Conservation (phyloP, 2,329 filamentous ascomycete genomes). For the Pyrenophora graminea region DNA sequence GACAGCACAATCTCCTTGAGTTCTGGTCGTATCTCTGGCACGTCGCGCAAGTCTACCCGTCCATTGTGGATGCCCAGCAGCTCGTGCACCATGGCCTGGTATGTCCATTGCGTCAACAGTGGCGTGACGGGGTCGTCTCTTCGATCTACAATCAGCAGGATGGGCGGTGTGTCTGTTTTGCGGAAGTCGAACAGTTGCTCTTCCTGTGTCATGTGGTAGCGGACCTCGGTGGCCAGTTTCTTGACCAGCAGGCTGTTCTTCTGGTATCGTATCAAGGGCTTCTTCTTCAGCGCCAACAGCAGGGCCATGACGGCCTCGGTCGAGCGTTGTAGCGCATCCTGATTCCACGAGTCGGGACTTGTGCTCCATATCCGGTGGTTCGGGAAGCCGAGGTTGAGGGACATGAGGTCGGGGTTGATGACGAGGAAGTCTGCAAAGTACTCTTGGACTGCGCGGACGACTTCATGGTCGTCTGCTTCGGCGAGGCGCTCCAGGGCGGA, state of each 20-base stretch:
- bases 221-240: constrained; percentile 89
- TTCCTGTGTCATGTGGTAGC: constrained; percentile 92
- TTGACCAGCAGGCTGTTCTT: constrained; percentile 88
- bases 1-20: constrained; percentile 93
- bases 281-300: constrained; percentile 91
- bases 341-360: constrained; percentile 85
- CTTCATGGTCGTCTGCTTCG: constrained; percentile 96
- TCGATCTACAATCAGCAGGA: constrained; percentile 86
- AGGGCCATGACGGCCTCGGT: constrained; percentile 86
- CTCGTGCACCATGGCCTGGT: constrained; percentile 99
- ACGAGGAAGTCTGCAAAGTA: constrained; percentile 96
- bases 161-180: constrained; percentile 90
- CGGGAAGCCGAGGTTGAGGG: constrained; percentile 73
- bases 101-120: constrained; percentile 95
- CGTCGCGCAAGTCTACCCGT: constrained; percentile 82
- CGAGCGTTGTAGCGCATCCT: constrained; percentile 81
- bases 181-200: constrained; percentile 96
- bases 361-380: constrained; percentile 79
- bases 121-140: constrained; percentile 95
- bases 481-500: constrained; percentile 91
- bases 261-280: constrained; percentile 89
- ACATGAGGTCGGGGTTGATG: constrained; percentile 91
- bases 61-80: constrained; percentile 92
- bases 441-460: constrained; percentile 91
- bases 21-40: constrained; percentile 83